phyloP scores from a whole-genome alignment of 768 basidiomycete genomes.

The Phanerochaete carnosa region DNA sequence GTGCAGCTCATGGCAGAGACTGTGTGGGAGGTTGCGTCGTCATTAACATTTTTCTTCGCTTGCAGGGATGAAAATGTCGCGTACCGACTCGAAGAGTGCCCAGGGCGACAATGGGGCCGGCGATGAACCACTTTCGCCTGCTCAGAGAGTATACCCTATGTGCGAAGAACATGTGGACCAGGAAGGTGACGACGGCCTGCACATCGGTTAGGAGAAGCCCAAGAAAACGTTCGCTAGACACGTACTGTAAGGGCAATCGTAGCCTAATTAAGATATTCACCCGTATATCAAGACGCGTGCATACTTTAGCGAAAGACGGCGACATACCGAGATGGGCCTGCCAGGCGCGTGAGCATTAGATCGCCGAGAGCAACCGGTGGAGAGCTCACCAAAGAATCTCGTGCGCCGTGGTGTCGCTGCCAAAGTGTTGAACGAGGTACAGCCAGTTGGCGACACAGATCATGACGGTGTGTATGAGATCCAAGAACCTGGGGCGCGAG shows the following conservation, averaged over 20 bases:
- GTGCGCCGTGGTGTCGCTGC: neutral
- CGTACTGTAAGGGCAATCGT: conserved; percentile 12
- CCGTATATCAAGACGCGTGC: neutral
- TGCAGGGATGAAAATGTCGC: neutral
- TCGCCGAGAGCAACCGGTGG: neutral
- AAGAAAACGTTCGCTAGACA: neutral
- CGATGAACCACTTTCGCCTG: conserved; percentile 1
- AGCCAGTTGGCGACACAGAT: conserved; percentile 9
- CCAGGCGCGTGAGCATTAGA: neutral
- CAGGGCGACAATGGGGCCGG: conserved; percentile 3
- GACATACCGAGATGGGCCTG: conserved; percentile 5
- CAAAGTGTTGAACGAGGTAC: conserved; percentile 13
- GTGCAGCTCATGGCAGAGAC: neutral
- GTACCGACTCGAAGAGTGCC: conserved; percentile 4
- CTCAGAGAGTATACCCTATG: conserved; percentile 9
- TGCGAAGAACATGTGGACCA: conserved; percentile 9
- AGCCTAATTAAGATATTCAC: neutral
- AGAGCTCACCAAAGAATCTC: conserved; percentile 8
- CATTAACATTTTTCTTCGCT: neutral
- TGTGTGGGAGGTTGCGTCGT: neutral
- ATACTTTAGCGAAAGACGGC: neutral
- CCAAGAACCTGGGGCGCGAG: conserved; percentile 8
- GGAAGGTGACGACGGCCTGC: conserved; percentile 7
- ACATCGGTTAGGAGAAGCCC: neutral
- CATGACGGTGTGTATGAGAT: conserved; percentile 12